Percentiles rank a stretch among this genome's conserved stretches.
These are phyloP conservation scores for Chamaecyparis obtusa DNA, from an alignment of 75 land plant species.

Conservation along the genomic window DNA sequence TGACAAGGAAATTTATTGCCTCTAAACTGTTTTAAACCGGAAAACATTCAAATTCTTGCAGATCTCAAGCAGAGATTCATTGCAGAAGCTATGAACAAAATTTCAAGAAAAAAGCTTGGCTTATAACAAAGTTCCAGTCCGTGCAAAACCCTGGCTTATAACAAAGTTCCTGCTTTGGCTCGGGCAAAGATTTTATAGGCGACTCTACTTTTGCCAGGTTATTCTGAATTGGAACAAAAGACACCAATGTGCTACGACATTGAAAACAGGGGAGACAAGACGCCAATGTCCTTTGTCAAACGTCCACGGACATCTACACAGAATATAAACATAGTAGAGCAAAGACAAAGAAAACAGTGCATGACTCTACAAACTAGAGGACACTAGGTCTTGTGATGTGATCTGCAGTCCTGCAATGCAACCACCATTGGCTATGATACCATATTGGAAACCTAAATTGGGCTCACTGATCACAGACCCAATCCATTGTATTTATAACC, in stretches of 20 bases:
- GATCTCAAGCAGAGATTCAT: neutral
- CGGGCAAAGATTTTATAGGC: neutral
- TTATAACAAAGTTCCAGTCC: neutral
- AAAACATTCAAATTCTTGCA: neutral
- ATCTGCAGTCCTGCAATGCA: no score
- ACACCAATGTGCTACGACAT: neutral
- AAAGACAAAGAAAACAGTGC: no score
- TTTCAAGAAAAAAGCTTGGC: neutral
- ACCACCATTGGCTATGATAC: no score
- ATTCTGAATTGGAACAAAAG: neutral
- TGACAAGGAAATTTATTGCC: neutral
- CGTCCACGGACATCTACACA: no score
- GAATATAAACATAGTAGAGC: no score
- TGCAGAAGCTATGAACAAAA: neutral
- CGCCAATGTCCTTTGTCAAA: no score
- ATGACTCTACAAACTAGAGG: no score
- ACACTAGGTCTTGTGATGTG: no score
- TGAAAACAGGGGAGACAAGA: no score
- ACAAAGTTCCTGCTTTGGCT: neutral
- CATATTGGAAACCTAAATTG: no score
- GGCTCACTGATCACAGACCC: no score
- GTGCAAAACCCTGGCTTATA: neutral
- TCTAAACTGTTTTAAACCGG: neutral
- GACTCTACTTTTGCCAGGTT: neutral
- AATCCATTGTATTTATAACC: no score